Conservation (phyloP, 768 basidiomycete genomes). For the Termitomyces eurrhizus region DNA sequence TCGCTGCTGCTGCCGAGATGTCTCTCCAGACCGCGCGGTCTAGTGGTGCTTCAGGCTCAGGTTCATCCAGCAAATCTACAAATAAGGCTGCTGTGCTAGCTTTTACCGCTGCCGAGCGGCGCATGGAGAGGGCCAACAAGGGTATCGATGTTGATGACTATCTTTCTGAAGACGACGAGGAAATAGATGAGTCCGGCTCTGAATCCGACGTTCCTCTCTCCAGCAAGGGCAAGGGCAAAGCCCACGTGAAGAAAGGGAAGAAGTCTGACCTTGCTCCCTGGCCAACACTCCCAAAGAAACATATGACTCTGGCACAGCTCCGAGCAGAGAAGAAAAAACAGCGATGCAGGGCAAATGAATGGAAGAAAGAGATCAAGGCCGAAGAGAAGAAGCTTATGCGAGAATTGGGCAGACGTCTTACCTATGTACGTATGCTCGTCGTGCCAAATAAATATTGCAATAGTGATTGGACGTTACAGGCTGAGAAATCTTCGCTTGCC, state of each 20-base stretch:
- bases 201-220: conserved; percentile 24
- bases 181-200: conserved; percentile 21
- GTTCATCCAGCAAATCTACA: conserved; percentile 29
- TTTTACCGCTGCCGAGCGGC: conserved; percentile 55
- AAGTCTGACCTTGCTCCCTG: conserved; percentile 14
- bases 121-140: conserved; percentile 31
- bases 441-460: not conserved
- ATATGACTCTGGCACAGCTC: conserved; percentile 32
- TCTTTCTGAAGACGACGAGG: conserved; percentile 20
- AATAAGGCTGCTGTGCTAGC: conserved; percentile 37
- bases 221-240: conserved; percentile 33
- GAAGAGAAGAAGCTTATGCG: conserved; percentile 48
- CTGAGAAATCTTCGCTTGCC: conserved; percentile 65
- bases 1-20: conserved; percentile 50
- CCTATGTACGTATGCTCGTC: conserved; percentile 45
- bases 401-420: conserved; percentile 72
- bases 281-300: conserved; percentile 14
- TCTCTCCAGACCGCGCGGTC: conserved; percentile 39
- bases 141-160: conserved; percentile 30
- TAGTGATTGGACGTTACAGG: conserved; percentile 35
- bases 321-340: conserved; percentile 24
- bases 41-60: conserved; percentile 33
- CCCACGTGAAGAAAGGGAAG: conserved; percentile 23
- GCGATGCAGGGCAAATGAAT: conserved; percentile 20
- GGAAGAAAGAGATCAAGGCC: conserved; percentile 27